These are phyloP conservation scores for Copromyces sp. DNA, from an alignment of 495 filamentous ascomycete species.

Conservation along the genomic window DNA sequence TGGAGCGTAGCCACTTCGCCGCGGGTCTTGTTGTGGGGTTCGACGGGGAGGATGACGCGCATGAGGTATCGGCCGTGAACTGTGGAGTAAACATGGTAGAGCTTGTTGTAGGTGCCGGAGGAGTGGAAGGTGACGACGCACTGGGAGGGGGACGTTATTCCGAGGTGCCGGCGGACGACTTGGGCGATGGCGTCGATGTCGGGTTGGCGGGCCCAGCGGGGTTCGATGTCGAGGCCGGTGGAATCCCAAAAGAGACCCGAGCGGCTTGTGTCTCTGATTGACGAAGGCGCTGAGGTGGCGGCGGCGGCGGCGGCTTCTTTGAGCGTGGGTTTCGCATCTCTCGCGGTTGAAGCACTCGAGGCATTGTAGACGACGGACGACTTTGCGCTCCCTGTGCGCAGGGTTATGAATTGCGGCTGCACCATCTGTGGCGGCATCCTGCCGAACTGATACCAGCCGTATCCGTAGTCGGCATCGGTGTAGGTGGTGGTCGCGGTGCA, in stretches of 20 bases:
- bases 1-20: conserved; percentile 48
- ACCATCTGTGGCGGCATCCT: background rate
- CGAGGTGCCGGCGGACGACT: conserved; percentile 17
- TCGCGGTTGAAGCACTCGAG: background rate
- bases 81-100: conserved; percentile 25
- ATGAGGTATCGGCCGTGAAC: conserved; percentile 27
- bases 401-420: background rate
- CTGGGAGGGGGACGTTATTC: conserved; percentile 4
- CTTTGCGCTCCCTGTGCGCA: background rate
- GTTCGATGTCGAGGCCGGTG: conserved; percentile 13
- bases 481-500: background rate
- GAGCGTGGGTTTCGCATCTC: background rate
- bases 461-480: background rate
- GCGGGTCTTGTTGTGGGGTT: conserved; percentile 39
- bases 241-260: conserved; percentile 21
- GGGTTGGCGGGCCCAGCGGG: conserved; percentile 22
- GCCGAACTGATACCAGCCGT: background rate
- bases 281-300: background rate
- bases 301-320: background rate
- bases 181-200: conserved; percentile 17
- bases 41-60: conserved; percentile 44
- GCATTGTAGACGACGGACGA: background rate
- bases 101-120: conserved; percentile 25
- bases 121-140: conserved; percentile 14
- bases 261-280: conserved; percentile 15